Base-by-base conservation (phyloP, 2,329 filamentous ascomycete genomes). In the Onygena corvina region DNA sequence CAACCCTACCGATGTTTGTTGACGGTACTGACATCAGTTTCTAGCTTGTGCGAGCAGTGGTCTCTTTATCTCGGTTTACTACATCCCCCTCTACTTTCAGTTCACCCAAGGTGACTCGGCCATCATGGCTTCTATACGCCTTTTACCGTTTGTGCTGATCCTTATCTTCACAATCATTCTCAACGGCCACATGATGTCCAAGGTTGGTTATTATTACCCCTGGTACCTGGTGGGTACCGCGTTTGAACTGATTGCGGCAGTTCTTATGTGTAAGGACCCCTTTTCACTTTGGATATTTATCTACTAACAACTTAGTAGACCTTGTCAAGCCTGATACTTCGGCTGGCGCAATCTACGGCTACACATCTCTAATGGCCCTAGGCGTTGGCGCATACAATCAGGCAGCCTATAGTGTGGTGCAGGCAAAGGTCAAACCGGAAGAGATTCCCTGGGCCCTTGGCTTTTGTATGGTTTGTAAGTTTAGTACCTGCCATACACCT, bases 81-180 rank as follows among this genome's bases (percentile, higher is more conserved):
- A 74, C 59, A 69, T 74, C 6, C 76, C 76, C 0, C 61, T 78
- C 0, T 77, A 69, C 61, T 77, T 77, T 58, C 71, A 75, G 51
- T 79, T 77, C 57, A 66, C 66, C 0, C 64, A 62, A 3, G 69
- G 69, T 3, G 71, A 73, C 34, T 59, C 55, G 0, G 61, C 59
- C 1, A 27, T 64, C 1, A 46, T 47, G 36, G 54, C 62, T 1
- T 60, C 59, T 1, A 60, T 67, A 1, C 61, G 61, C 1, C 54
- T 67, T 0, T 54, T 66, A 7, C 64, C 63, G 0, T 62, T 60
- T 33, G 57, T 66, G 42, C 47, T 52, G 12, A 16, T 62, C 3
- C 44, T 56, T 7, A 56, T 64, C 11, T 20, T 52, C 14, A 40
- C 54, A 7, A 55, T 56, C 33, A 40, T 62, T 12, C 42, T 52